These are phyloP conservation scores for Paracoccidioides lutzii DNA, from an alignment of 2,329 filamentous ascomycete genomes.

Conservation along the genomic window DNA sequence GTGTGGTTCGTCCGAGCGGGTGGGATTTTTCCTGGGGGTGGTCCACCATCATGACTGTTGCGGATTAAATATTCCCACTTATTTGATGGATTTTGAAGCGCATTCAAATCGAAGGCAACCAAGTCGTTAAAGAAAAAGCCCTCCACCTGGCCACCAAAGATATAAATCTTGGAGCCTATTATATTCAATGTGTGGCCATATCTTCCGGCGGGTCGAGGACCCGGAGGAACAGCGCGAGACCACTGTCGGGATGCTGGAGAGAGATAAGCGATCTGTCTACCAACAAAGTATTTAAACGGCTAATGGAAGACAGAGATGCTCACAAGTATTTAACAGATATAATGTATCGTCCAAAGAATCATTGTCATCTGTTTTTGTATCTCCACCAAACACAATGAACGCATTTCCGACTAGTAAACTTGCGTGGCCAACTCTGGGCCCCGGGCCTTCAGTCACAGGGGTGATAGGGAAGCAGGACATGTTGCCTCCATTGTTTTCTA, in stretches of 20 bases:
- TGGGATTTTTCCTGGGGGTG: constrained; percentile 54
- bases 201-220: constrained; percentile 71
- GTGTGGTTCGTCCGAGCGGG: constrained; percentile 91
- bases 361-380: constrained; percentile 90
- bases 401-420: constrained; percentile 94
- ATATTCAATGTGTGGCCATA: constrained; percentile 97
- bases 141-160: constrained; percentile 95
- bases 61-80: constrained; percentile 87
- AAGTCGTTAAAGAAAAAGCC: constrained; percentile 97
- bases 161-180: constrained; percentile 88
- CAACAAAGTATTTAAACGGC: neutral
- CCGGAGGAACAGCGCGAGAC: constrained; percentile 84
- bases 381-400: constrained; percentile 96
- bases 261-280: constrained; percentile 18
- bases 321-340: constrained; percentile 95
- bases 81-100: constrained; percentile 79
- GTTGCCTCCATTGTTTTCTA: constrained; percentile 69
- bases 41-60: constrained; percentile 49
- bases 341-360: constrained; percentile 89
- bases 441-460: constrained; percentile 86
- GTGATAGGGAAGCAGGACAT: constrained; percentile 84
- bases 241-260: constrained; percentile 81
- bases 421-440: constrained; percentile 85
- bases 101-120: constrained; percentile 88
- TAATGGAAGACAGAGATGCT: constrained; percentile 29